Evolutionary conservation across 345 rosid species (phyloP).

Genomic region (Barbarea vulgaris): DNA sequence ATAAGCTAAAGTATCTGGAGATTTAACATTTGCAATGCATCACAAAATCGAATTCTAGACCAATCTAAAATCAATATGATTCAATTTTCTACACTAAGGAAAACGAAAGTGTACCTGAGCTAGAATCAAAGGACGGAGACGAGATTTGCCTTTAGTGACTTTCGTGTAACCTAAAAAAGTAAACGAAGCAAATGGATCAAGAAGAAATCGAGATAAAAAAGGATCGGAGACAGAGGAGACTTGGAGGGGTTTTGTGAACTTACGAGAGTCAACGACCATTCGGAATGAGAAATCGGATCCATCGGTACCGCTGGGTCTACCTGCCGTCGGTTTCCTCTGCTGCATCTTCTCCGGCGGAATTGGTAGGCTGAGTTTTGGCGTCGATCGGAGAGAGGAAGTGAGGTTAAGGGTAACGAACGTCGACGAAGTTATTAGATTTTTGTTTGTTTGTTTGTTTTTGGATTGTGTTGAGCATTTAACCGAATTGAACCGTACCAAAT

Average conservation of each 20-base stretch:
- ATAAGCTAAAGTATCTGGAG: not conserved
- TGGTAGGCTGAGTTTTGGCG: not conserved
- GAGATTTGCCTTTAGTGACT: constrained; percentile 42
- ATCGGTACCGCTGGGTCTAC: constrained; percentile 63
- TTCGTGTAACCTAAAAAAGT: constrained; percentile 37
- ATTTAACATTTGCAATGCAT: not conserved
- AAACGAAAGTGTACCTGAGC: constrained; percentile 24
- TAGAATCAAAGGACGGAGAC: constrained; percentile 40
- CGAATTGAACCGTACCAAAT: not conserved
- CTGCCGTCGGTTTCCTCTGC: constrained; percentile 46
- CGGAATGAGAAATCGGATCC: constrained; percentile 87
- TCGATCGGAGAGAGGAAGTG: constrained; percentile 11
- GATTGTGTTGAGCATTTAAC: not conserved
- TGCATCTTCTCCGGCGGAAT: constrained; percentile 45
- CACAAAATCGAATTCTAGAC: not conserved
- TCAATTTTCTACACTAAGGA: not conserved
- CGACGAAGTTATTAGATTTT: not conserved
- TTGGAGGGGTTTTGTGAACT: constrained; percentile 30
- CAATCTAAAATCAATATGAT: not conserved
- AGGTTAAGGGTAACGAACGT: not conserved
- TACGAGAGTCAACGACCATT: constrained; percentile 91
- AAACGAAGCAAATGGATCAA: not conserved
- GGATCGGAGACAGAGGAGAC: not conserved
- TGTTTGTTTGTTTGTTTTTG: not conserved
- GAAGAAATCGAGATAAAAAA: not conserved